Conservation (phyloP, 2,329 filamentous ascomycete genomes). For the Paramyrothecium roridum region DNA sequence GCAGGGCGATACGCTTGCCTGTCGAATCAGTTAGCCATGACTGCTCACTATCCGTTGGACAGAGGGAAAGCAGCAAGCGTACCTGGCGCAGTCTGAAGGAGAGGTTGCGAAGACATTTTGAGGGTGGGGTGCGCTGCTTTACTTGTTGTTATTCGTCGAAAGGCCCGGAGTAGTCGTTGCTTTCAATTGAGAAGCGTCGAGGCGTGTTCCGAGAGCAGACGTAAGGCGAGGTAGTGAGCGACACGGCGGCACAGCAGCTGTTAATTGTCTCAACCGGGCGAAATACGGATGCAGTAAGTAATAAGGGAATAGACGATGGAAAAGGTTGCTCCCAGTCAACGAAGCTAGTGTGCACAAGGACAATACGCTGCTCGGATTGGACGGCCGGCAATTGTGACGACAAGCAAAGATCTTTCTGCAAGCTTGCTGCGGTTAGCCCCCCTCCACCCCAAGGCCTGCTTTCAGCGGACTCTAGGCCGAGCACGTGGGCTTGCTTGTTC, state of each 20-base stretch:
- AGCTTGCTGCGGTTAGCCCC: neutral
- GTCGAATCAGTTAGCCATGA: constrained; percentile 12
- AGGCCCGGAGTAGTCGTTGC: neutral
- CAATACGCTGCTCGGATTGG: neutral
- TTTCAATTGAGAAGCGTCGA: too few species aligned
- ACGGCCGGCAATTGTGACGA: neutral
- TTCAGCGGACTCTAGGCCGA: neutral
- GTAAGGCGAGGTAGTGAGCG: neutral
- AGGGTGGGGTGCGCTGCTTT: neutral
- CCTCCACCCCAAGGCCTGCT: neutral
- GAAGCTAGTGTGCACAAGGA: neutral
- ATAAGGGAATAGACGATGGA: neutral
- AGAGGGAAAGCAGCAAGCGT: constrained; percentile 22
- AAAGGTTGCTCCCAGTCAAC: neutral
- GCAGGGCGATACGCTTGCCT: constrained; percentile 98
- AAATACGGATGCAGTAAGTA: neutral
- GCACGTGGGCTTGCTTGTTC: neutral
- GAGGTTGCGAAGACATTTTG: constrained; percentile 89
- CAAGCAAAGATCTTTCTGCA: neutral
- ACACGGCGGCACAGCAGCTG: neutral
- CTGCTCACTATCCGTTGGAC: neutral
- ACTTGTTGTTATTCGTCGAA: neutral
- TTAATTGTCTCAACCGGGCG: neutral
- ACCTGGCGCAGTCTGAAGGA: constrained; percentile 93
- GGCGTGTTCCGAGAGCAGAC: too few species aligned